Evolutionary conservation across 2,329 filamentous ascomycete genomes (phyloP).

Genomic region (Botryotinia globosa): DNA sequence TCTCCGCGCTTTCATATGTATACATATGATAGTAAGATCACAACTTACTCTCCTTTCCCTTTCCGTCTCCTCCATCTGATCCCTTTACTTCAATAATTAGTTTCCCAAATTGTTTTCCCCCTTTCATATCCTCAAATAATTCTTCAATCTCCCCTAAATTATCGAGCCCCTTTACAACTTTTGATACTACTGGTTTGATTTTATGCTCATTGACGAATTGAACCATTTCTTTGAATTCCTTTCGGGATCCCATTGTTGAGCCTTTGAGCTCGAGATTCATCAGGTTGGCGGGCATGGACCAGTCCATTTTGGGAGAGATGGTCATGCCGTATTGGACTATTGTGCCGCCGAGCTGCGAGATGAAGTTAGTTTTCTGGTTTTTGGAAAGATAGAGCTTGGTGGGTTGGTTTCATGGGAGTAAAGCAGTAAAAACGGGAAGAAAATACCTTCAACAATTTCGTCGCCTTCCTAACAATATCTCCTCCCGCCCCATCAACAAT

Average conservation of each 20-base stretch:
- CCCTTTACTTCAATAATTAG: slow-evolving; percentile 69
- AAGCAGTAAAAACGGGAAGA: background rate
- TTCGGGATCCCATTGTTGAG: slow-evolving; percentile 85
- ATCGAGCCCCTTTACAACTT: slow-evolving; percentile 68
- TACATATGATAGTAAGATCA: background rate
- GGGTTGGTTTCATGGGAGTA: background rate
- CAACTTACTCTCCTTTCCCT: slow-evolving; percentile 1
- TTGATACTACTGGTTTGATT: slow-evolving; percentile 74
- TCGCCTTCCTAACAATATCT: slow-evolving; percentile 69
- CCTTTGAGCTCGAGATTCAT: slow-evolving; percentile 86
- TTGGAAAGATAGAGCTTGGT: background rate
- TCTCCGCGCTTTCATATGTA: background rate
- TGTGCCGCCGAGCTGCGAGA: slow-evolving; percentile 65
- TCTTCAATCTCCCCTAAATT: slow-evolving; percentile 75
- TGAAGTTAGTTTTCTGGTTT: background rate
- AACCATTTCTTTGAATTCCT: slow-evolving; percentile 90
- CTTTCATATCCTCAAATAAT: slow-evolving; percentile 85
- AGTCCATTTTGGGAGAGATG: slow-evolving; percentile 77
- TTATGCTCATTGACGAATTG: slow-evolving; percentile 71
- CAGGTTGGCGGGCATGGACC: slow-evolving; percentile 77
- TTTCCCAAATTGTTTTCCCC: slow-evolving; percentile 86
- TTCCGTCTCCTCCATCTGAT: slow-evolving; percentile 16
- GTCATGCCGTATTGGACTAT: slow-evolving; percentile 93
- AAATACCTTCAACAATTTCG: slow-evolving; percentile 65
- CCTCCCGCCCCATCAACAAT: slow-evolving; percentile 91